A percentile compares a stretch with the other conserved stretches of the same genome.
Evolutionary conservation across 1,139 yeast species (phyloP).

Genomic region (Lodderomyces margitis): DNA sequence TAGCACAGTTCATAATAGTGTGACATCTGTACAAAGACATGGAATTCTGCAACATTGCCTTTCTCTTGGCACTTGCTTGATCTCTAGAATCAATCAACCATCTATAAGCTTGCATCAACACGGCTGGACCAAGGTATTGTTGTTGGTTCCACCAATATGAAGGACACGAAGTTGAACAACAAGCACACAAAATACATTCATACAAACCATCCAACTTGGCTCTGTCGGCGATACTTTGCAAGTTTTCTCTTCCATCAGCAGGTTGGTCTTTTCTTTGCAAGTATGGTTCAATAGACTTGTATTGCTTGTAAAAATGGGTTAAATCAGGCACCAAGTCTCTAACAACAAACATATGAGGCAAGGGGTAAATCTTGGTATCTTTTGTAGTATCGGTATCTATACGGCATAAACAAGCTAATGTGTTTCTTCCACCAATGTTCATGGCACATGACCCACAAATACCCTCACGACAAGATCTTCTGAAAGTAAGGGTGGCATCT

Average conservation of each 20-base stretch:
- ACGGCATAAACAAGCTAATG: constrained; percentile 94
- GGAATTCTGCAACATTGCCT: constrained; percentile 88
- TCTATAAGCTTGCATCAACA: constrained; percentile 97
- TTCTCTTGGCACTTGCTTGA: constrained; percentile 78
- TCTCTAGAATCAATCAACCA: constrained; percentile 99
- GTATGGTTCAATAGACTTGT: constrained; percentile 96
- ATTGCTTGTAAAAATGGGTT: constrained; percentile 97
- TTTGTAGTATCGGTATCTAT: constrained; percentile 77
- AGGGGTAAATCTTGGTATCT: constrained; percentile 87
- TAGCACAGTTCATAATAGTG: constrained; percentile 97
- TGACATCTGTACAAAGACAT: constrained; percentile 99
- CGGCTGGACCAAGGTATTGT: constrained; percentile 98
- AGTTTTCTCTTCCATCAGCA: constrained; percentile 87
- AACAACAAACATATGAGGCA: constrained; percentile 98
- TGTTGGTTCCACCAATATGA: constrained; percentile 99
- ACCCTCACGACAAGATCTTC: constrained; percentile 99
- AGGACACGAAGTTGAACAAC: constrained; percentile 98
- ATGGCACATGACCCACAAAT: constrained; percentile 99
- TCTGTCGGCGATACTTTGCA: constrained; percentile 91
- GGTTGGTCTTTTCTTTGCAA: constrained; percentile 83
- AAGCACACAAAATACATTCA: constrained; percentile 97
- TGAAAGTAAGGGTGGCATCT: constrained; percentile 90
- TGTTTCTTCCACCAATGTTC: constrained; percentile 98
- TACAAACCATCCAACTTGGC: constrained; percentile 95
- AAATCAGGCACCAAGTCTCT: constrained; percentile 97